Percentiles rank a stretch among this genome's conserved stretches.
phyloP scores from a whole-genome alignment of 2,329 filamentous ascomycete genomes.

The Orbilia oligospora region DNA sequence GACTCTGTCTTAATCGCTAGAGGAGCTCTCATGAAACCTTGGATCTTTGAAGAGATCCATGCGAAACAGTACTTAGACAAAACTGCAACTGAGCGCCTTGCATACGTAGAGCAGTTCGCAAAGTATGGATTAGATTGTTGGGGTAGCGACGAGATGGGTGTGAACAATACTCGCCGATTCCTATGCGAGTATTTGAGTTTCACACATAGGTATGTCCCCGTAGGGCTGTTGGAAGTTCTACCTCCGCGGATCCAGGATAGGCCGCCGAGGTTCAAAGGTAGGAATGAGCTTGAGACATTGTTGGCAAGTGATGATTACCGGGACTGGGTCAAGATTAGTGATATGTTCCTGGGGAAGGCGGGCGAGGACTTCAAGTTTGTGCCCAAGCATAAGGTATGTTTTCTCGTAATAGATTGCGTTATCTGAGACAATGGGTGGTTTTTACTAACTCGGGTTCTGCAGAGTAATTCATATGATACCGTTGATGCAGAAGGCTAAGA shows the following conservation, averaged over 20 bases:
- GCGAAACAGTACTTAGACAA: slow-evolving; percentile 96
- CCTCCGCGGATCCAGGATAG: slow-evolving; percentile 91
- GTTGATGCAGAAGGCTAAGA: slow-evolving; percentile 55
- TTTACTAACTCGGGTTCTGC: slow-evolving; percentile 35
- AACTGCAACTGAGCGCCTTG: slow-evolving; percentile 85
- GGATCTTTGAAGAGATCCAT: slow-evolving; percentile 97
- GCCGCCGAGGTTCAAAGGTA: slow-evolving; percentile 84
- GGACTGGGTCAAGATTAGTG: slow-evolving; percentile 99
- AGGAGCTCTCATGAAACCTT: slow-evolving; percentile 95
- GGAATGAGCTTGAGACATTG: slow-evolving; percentile 94
- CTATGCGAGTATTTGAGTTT: slow-evolving; percentile 97
- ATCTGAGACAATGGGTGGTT: slow-evolving; percentile 22
- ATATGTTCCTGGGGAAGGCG: slow-evolving; percentile 96
- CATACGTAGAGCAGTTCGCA: slow-evolving; percentile 88
- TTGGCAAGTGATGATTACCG: slow-evolving; percentile 91
- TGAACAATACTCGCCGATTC: slow-evolving; percentile 92
- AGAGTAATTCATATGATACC: slow-evolving; percentile 60
- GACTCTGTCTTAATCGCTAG: slow-evolving; percentile 98
- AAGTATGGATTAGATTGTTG: slow-evolving; percentile 92
- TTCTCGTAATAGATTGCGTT: slow-evolving; percentile 3
- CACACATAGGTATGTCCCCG: slow-evolving; percentile 88
- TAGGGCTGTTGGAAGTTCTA: slow-evolving; percentile 88
- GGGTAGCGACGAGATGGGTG: slow-evolving; percentile 94
- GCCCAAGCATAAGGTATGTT: slow-evolving; percentile 93
- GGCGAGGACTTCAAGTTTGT: slow-evolving; percentile 93